Base-by-base conservation (phyloP, 331 rosid genomes). In the Saraca asoca region DNA sequence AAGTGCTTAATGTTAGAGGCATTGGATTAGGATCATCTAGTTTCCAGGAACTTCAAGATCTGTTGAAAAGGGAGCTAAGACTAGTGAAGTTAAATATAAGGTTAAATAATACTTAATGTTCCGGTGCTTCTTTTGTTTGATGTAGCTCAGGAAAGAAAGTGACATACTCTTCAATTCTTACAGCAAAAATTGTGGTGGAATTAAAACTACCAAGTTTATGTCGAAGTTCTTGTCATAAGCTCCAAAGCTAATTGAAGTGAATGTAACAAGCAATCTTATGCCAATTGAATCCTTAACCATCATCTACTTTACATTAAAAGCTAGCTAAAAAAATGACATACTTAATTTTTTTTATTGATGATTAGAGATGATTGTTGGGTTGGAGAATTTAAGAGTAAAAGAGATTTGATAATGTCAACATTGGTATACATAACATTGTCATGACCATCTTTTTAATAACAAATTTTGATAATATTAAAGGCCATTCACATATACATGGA, bases 151-250 rank as follows among this genome's bases (percentile, higher is more conserved):
- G 24, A 48, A 62, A 53, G 64, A 63, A 72, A 17, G 48, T 70
- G 63, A 76, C 49, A 15, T n/a, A n/a, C n/a, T n/a, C n/a, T 69
- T 63, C 19, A 24, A 56, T 69, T 50, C 73, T 35, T 50, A 45
- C 82, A 94, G 97, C 85, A 68, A 86, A 79, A 94, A 94, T 57
- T 91, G 81, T 13, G 98, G 96, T 56, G 91, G 90, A 68, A 83
- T 80, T 66, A 87, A 80, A 65, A 55, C 87, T 65, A 95, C 96
- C 16, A 81, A 64, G 12, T 88, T 94, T 83, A 76, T 88, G 69
- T 79, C 82, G 8, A 83, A 70, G 75, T 84, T 94, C 64, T 52
- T 88, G 66, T 59, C 80, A 34, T 51, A 46, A 46, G 89, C 96
- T 60, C 90, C 97, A 45, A 71, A 84, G 69, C 86, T 90, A 33